Percentiles rank a stretch among this genome's conserved stretches.
These are phyloP conservation scores for Vitrella brassicaformis DNA, from an alignment of 73 alveolate species.

Conservation along the genomic window DNA sequence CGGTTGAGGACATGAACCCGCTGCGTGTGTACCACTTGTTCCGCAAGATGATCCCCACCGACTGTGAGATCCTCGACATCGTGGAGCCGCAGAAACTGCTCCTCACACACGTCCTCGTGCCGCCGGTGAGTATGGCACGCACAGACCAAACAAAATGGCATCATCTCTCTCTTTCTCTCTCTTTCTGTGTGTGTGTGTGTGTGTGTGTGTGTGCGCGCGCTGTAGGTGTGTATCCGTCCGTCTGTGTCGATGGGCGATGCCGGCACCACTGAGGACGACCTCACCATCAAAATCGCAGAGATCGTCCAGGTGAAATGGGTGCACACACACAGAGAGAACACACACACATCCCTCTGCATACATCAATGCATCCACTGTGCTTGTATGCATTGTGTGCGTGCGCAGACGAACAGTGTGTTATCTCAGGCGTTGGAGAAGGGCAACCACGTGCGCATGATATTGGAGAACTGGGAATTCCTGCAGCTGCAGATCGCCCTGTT, in stretches of 20 bases:
- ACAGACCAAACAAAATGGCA: too few relatives aligned
- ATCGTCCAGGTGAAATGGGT: conserved; percentile 52
- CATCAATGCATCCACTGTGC: too few relatives aligned
- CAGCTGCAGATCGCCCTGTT: conserved; percentile 65
- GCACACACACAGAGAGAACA: conserved; percentile 47
- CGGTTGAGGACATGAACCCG: conserved; percentile 53
- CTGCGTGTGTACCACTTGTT: conserved; percentile 52
- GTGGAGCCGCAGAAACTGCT: conserved; percentile 69
- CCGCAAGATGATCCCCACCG: conserved; percentile 62
- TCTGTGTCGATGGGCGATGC: conserved; percentile 43
- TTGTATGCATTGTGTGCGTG: not conserved
- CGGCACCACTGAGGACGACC: conserved; percentile 84
- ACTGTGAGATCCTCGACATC: conserved; percentile 56
- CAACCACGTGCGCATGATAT: too few relatives aligned
- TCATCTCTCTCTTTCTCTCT: too few relatives aligned
- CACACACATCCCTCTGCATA: conserved; percentile 49
- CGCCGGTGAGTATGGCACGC: too few relatives aligned
- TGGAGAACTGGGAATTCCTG: conserved; percentile 59
- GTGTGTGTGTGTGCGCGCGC: too few relatives aligned
- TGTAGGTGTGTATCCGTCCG: conserved; percentile 31
- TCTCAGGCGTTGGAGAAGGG: too few relatives aligned
- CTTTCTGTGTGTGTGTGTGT: too few relatives aligned
- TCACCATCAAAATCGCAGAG: conserved; percentile 63
- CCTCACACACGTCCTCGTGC: conserved; percentile 64
- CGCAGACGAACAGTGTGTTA: too few relatives aligned